A percentile compares a stretch with the other conserved stretches of the same genome.
Evolutionary conservation across 1,284 basidiomycete species (phyloP).

Genomic region (Malassezia sympodialis): DNA sequence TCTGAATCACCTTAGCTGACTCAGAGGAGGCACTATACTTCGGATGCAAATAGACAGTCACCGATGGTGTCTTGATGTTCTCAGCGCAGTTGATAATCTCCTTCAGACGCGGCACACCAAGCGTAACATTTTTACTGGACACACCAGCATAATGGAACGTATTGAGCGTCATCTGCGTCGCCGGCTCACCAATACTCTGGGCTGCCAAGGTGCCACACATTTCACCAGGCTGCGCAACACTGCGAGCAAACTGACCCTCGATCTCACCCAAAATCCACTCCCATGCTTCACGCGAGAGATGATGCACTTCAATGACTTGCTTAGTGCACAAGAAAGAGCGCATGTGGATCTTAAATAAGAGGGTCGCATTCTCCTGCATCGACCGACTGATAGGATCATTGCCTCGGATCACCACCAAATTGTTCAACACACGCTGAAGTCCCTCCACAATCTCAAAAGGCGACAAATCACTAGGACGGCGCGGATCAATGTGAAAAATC

Average conservation of each 20-base stretch:
- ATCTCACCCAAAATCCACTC: constrained; percentile 97
- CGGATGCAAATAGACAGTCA: constrained; percentile 64
- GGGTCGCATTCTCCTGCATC: constrained; percentile 80
- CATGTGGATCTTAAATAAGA: constrained; percentile 71
- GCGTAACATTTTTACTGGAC: constrained; percentile 95
- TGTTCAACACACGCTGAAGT: constrained; percentile 51
- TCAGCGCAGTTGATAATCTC: constrained; percentile 99
- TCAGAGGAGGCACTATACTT: constrained; percentile 50
- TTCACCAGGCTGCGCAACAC: constrained; percentile 83
- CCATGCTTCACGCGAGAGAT: constrained; percentile 60
- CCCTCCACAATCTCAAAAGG: constrained; percentile 75
- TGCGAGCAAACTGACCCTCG: constrained; percentile 62
- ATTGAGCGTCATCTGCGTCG: constrained; percentile 99
- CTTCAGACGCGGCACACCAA: constrained; percentile 94
- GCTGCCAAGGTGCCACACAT: constrained; percentile 98
- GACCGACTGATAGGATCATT: constrained; percentile 57
- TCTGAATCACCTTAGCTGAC: constrained; percentile 73
- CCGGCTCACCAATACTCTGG: constrained; percentile 97
- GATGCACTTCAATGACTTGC: constrained; percentile 45
- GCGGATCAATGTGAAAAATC: constrained; percentile 90
- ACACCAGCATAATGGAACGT: constrained; percentile 98
- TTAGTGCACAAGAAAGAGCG: constrained; percentile 44
- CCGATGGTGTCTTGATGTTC: constrained; percentile 94
- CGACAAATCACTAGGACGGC: constrained; percentile 83
- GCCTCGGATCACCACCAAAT: constrained; percentile 63